Evolutionary conservation across 176 grass and related monocot species (phyloP).

Genomic region (Avena sativa): DNA sequence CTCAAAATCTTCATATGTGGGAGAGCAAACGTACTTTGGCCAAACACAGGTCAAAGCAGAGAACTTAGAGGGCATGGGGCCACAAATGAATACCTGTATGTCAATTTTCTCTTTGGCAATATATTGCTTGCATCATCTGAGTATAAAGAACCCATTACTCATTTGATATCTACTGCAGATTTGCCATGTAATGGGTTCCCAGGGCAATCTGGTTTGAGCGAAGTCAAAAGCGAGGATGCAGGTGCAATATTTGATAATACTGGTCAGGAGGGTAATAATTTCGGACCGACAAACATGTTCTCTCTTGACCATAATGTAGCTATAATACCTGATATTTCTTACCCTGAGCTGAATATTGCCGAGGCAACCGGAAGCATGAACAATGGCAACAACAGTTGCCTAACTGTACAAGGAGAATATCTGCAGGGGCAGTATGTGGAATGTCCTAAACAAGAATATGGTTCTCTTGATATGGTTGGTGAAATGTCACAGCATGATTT

Average conservation of each 20-base stretch:
- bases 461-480: conserved; percentile 41
- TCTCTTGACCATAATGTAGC: conserved; percentile 33
- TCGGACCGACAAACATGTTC: conserved; percentile 33
- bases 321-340: conserved; percentile 48
- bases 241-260: conserved; percentile 41
- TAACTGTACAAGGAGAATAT: conserved; percentile 52
- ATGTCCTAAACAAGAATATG: conserved; percentile 42
- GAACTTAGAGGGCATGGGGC: conserved; percentile 26
- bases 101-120: neutral
- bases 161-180: conserved; percentile 51
- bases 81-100: conserved; percentile 49
- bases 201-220: conserved; percentile 58
- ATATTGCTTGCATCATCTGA: conserved; percentile 10
- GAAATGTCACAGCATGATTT: conserved; percentile 44
- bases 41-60: conserved; percentile 45
- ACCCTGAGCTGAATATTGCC: conserved; percentile 42
- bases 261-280: conserved; percentile 48
- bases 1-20: conserved; percentile 42
- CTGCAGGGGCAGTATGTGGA: conserved; percentile 29
- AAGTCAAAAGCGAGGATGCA: conserved; percentile 42
- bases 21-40: conserved; percentile 44
- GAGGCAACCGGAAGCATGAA: conserved; percentile 51
- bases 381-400: conserved; percentile 53
- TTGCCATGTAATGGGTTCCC: conserved; percentile 35
- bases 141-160: conserved; percentile 4